These are phyloP conservation scores for Leccinum longicurvipes DNA, from an alignment of 768 basidiomycete species.

Conservation along the genomic window DNA sequence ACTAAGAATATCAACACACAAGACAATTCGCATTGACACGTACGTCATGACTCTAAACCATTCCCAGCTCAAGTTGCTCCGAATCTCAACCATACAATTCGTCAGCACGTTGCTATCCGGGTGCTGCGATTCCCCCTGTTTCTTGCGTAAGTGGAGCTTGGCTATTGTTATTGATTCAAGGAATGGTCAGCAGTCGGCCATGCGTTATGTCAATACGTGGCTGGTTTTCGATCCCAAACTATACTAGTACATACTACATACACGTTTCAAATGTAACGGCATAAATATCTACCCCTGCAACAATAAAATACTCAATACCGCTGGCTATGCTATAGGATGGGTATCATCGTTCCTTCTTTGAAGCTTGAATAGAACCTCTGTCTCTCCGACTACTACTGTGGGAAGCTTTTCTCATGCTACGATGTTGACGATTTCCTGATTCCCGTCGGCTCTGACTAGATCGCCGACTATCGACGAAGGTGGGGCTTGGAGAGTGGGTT, in stretches of 20 bases:
- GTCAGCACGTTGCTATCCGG: conserved; percentile 4
- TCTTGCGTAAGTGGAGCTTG: not conserved
- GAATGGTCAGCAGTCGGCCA: not conserved
- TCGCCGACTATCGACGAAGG: conserved; percentile 14
- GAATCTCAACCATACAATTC: not conserved
- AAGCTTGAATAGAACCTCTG: conserved; percentile 1
- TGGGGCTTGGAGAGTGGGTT: conserved; percentile 15
- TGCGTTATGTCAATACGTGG: not conserved
- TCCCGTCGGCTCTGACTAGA: conserved; percentile 17
- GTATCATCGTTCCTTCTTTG: conserved; percentile 6
- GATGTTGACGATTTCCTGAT: conserved; percentile 4
- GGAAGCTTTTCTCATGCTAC: conserved; percentile 19
- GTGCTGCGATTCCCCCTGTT: not conserved
- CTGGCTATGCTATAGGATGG: not conserved
- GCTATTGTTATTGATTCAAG: not conserved
- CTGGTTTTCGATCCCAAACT: not conserved
- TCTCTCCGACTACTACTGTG: conserved; percentile 10
- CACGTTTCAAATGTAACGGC: conserved; percentile 7
- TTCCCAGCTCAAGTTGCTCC: not conserved
- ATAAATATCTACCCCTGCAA: conserved; percentile 20
- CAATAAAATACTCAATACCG: conserved; percentile 16
- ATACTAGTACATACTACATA: not conserved
- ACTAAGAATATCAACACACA: conserved; percentile 24
- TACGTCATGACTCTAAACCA: conserved; percentile 12
- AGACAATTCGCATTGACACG: conserved; percentile 10